Evolutionary conservation across 371 early-diverging fungal genomes (phyloP), one percentile per base, ranked within the genome.

Genomic region (Zopfochytrium polystomum): DNA sequence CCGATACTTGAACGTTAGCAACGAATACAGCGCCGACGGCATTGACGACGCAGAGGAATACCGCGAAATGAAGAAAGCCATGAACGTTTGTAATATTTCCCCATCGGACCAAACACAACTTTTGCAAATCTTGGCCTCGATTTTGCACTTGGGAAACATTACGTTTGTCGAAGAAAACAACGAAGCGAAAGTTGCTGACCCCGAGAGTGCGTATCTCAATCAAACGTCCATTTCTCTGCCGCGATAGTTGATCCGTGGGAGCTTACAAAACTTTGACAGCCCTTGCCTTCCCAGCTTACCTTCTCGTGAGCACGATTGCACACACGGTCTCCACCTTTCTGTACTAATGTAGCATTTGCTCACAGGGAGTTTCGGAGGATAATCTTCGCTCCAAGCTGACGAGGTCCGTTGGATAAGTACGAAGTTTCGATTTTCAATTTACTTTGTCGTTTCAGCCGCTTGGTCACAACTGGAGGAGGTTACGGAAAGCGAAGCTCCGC

Each of bases 61-160:
- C 55, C 33, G 29, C 30, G 82, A 71, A 13, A 76, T 82, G 77
- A 74, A 68, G 52, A 60, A 62, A 7, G 74, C 78, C 22, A 80
- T 82, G 76, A 54, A 65, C 15, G 63, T 80, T 25, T 80, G 80
- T 62, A 69, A 74, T 30, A 79, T 82, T 22, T 50, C 66, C 22
- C 45, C 62, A 1, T 48, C 54, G 20, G 71, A 80, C 42, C 67
- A 76, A 61, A 25, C 46, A 3, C 32, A 63, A 22, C 50, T 82
- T 9, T 61, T 78, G 29, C 52, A 71, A 52, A 72, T 82, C 23
- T 55, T 80, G 15, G 79, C 79, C 23, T 79, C 70, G 20, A 74
- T 82, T 38, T 55, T 82, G 62, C 80, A 80, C 58, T 59, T 78
- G 33, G 80, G 82, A 25, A 79, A 80, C 53, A 58, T 79, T 27